Conservation (phyloP, 2,329 filamentous ascomycete species). For the Cordyceps pruinosa region DNA sequence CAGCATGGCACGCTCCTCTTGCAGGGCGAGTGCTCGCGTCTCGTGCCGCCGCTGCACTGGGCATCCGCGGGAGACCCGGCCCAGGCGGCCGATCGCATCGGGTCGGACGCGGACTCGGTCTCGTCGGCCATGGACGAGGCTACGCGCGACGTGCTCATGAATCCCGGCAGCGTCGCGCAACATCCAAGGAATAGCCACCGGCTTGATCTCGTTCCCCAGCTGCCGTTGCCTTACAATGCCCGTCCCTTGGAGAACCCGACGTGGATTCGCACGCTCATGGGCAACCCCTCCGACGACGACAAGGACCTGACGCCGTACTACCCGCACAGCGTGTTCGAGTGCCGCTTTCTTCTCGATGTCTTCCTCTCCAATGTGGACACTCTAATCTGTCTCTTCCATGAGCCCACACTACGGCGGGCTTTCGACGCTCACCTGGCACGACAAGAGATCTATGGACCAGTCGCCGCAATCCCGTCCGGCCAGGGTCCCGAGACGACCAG, state of each 20-base stretch:
- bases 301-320: neutral
- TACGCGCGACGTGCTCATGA: neutral
- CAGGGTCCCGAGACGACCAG: neutral
- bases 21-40: neutral
- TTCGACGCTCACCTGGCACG: neutral
- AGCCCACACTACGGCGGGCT: neutral
- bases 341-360: neutral
- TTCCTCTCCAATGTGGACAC: neutral
- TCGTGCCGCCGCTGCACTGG: neutral
- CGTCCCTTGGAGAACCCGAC: neutral
- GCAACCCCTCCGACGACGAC: neutral
- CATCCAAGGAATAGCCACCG: too few relatives aligned
- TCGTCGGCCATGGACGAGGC: neutral
- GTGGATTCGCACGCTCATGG: neutral
- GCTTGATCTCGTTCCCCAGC: neutral
- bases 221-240: neutral
- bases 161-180: neutral
- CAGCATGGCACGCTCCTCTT: neutral
- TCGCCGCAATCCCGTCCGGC: neutral
- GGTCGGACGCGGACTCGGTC: neutral
- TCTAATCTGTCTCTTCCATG: neutral
- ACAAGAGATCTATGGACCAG: neutral
- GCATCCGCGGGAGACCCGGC: neutral
- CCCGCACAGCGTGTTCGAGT: neutral
- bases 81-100: neutral